Evolutionary conservation across 768 basidiomycete species (phyloP).

Genomic region (Podaxis carcinomalis): DNA sequence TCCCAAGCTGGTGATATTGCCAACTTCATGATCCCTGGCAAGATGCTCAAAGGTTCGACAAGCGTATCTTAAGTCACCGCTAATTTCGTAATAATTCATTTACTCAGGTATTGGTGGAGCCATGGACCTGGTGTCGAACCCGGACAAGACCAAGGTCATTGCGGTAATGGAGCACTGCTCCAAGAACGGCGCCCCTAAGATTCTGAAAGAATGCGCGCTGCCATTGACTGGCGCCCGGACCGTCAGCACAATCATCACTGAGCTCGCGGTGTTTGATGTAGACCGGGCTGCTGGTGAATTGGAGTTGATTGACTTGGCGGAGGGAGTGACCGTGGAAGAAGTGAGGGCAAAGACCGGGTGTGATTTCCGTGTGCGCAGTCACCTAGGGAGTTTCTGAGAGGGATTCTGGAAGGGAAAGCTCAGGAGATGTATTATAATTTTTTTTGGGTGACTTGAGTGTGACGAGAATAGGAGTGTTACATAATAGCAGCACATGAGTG

Average conservation of each 20-base stretch:
- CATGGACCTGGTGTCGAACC: slow-evolving; percentile 96
- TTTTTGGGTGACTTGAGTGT: background rate
- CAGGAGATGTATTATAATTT: background rate
- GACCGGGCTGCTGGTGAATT: slow-evolving; percentile 72
- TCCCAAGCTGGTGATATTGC: slow-evolving; percentile 91
- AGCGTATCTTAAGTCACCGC: background rate
- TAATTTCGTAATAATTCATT: slow-evolving; percentile 9
- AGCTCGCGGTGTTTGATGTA: slow-evolving; percentile 87
- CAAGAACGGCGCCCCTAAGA: slow-evolving; percentile 87
- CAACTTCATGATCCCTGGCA: slow-evolving; percentile 98
- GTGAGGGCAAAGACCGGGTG: slow-evolving; percentile 85
- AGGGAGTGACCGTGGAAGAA: slow-evolving; percentile 80
- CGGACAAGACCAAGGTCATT: slow-evolving; percentile 90
- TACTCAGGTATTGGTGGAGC: slow-evolving; percentile 86
- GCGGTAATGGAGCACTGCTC: slow-evolving; percentile 88
- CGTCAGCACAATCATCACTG: slow-evolving; percentile 91
- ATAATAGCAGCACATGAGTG: slow-evolving; percentile 6
- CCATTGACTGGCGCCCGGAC: slow-evolving; percentile 87
- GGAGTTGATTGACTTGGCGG: slow-evolving; percentile 77
- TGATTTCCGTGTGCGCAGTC: slow-evolving; percentile 60
- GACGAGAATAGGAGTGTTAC: slow-evolving; percentile 1
- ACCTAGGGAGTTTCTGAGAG: slow-evolving; percentile 38
- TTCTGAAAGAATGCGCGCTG: slow-evolving; percentile 74
- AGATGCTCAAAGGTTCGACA: slow-evolving; percentile 70
- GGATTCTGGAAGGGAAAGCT: background rate